Conservation (phyloP, 345 rosid genomes). For the Linum usitatissimum region DNA sequence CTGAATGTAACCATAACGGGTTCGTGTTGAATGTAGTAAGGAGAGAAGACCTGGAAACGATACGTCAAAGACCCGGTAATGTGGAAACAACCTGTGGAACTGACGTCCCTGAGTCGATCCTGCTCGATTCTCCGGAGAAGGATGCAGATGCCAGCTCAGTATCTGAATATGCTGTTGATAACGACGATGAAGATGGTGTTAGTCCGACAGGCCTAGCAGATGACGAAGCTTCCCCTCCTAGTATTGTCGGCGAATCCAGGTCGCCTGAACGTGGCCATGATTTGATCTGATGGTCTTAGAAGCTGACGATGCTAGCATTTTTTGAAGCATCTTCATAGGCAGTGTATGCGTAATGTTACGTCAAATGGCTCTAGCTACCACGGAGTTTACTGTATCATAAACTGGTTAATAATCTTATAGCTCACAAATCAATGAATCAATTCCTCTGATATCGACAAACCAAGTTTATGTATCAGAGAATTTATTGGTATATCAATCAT, state of each 20-base stretch:
- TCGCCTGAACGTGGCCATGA: not conserved
- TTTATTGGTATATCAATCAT: too few species aligned
- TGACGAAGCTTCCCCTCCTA: not conserved
- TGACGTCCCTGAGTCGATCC: slow-evolving; percentile 53
- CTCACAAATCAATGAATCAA: too few species aligned
- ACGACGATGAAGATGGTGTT: slow-evolving; percentile 3
- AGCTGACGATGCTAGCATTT: too few species aligned
- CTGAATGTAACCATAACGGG: slow-evolving; percentile 59
- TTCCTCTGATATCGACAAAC: too few species aligned
- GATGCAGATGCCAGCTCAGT: slow-evolving; percentile 56
- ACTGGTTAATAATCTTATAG: not conserved
- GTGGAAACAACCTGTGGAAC: slow-evolving; percentile 19
- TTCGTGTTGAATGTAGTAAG: slow-evolving; percentile 63
- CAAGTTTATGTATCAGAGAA: too few species aligned
- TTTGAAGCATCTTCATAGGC: too few species aligned
- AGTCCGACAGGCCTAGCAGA: slow-evolving; percentile 17
- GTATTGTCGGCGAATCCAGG: not conserved
- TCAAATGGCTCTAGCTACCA: not conserved
- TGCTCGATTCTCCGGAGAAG: slow-evolving; percentile 54
- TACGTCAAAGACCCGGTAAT: slow-evolving; percentile 26
- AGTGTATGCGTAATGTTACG: too few species aligned
- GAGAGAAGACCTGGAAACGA: slow-evolving; percentile 40
- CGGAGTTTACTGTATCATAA: not conserved
- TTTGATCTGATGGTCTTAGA: not conserved
- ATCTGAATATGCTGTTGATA: slow-evolving; percentile 34